Percentiles rank a stretch among this genome's conserved stretches.
Evolutionary conservation across 345 rosid species (phyloP).

Genomic region (Lepidium africanum): DNA sequence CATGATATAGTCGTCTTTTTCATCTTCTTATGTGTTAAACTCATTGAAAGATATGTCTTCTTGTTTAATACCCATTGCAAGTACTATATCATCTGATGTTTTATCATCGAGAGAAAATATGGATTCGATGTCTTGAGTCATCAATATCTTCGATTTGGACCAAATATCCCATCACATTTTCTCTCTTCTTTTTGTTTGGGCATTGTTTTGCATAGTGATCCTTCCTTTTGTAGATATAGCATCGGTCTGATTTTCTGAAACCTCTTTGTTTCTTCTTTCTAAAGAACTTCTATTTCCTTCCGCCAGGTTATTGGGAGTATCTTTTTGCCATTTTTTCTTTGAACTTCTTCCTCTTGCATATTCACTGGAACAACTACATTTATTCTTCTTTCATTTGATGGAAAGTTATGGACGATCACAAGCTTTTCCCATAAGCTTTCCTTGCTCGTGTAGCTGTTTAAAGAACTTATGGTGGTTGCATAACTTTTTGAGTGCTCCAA

Average conservation of each 20-base stretch:
- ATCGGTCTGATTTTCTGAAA: not conserved
- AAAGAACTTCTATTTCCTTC: not conserved
- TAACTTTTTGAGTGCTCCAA: too few species aligned
- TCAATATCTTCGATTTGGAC: not conserved
- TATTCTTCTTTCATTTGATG: too few species aligned
- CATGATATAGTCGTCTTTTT: not conserved
- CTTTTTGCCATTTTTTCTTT: too few species aligned
- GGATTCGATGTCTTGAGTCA: too few species aligned
- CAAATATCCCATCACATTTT: not conserved
- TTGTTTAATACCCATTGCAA: not conserved
- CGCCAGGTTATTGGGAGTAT: not conserved
- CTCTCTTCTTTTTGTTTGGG: not conserved
- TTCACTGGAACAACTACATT: too few species aligned
- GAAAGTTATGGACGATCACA: too few species aligned
- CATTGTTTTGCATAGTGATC: not conserved
- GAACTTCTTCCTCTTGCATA: too few species aligned
- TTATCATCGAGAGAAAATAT: not conserved
- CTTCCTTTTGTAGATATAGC: not conserved
- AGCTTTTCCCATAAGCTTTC: too few species aligned
- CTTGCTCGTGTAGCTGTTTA: too few species aligned
- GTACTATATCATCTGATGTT: not conserved
- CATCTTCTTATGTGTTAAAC: not conserved
- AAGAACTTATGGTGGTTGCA: too few species aligned
- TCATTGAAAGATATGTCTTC: not conserved
- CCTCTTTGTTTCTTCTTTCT: not conserved